Conservation (phyloP, 768 basidiomycete genomes). For the Boletus sensibilis region DNA sequence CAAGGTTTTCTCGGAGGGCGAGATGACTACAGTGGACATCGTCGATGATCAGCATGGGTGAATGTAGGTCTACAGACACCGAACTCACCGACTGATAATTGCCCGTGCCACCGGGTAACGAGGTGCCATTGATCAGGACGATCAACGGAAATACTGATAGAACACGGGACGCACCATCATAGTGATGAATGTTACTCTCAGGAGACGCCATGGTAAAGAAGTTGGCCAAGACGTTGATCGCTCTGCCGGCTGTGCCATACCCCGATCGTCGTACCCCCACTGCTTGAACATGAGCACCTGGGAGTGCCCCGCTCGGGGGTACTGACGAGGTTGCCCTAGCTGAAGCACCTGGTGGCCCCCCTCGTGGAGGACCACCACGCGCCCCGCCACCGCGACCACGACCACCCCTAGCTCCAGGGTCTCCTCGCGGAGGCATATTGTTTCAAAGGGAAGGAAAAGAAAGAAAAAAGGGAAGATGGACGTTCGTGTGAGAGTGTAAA, state of each 20-base stretch:
- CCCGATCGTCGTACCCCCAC: slow-evolving; percentile 69
- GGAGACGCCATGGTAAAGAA: slow-evolving; percentile 65
- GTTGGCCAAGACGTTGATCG: slow-evolving; percentile 49
- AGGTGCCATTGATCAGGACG: slow-evolving; percentile 22
- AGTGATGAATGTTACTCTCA: slow-evolving; percentile 66
- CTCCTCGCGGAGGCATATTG: slow-evolving; percentile 41
- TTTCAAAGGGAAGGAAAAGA: not conserved
- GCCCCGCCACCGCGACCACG: slow-evolving; percentile 28
- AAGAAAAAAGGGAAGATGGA: slow-evolving; percentile 13
- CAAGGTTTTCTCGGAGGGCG: slow-evolving; percentile 64
- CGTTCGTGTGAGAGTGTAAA: slow-evolving; percentile 15
- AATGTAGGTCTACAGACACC: not conserved
- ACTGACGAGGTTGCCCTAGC: slow-evolving; percentile 17
- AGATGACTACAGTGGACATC: slow-evolving; percentile 47
- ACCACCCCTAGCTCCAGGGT: slow-evolving; percentile 25
- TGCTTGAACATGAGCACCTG: slow-evolving; percentile 42
- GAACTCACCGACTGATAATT: slow-evolving; percentile 23
- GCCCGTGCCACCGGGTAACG: not conserved
- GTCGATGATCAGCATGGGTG: slow-evolving; percentile 11
- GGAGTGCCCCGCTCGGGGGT: slow-evolving; percentile 35
- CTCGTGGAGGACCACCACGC: slow-evolving; percentile 33
- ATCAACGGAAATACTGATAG: not conserved
- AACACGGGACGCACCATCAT: slow-evolving; percentile 63
- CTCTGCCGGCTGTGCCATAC: slow-evolving; percentile 56
- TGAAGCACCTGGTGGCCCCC: slow-evolving; percentile 22